A percentile compares a stretch with the other conserved stretches of the same genome.
Evolutionary conservation across 306 rosid species (phyloP).

Genomic region (Hylodesmum podocarpum): DNA sequence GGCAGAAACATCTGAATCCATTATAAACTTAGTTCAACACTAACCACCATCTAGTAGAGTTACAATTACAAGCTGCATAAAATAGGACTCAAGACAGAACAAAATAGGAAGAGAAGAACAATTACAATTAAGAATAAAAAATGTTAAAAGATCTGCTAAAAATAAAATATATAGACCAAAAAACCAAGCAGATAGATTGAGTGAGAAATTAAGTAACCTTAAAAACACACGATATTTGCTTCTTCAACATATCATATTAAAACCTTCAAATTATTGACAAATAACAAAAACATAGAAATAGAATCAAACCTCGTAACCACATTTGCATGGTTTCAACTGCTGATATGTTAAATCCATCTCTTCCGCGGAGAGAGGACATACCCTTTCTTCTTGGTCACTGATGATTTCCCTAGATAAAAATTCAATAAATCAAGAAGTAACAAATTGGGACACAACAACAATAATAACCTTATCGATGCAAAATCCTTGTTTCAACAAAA

Average conservation of each 20-base stretch:
- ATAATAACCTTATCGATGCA: neutral
- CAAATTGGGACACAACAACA: too few species aligned
- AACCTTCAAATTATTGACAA: neutral
- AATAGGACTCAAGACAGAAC: neutral
- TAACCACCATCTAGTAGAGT: neutral
- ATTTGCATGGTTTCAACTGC: conserved; percentile 96
- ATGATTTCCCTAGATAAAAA: conserved; percentile 57
- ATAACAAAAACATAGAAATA: conserved; percentile 2
- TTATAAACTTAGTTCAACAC: neutral
- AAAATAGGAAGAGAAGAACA: neutral
- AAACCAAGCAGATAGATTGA: neutral
- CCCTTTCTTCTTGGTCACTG: conserved; percentile 95
- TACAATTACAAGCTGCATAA: neutral
- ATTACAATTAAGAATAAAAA: neutral
- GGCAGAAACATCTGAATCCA: conserved; percentile 43
- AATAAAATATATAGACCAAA: neutral
- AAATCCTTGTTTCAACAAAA: neutral
- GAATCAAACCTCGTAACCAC: conserved; percentile 81
- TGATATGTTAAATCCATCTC: conserved; percentile 99
- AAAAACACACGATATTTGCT: neutral
- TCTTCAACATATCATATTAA: neutral
- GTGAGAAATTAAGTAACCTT: neutral
- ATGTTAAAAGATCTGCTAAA: neutral
- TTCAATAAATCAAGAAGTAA: neutral
- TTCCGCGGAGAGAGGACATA: conserved; percentile 98